Evolutionary conservation across 2,329 filamentous ascomycete species (phyloP).

Genomic region (Paecilomyces fulvus): DNA sequence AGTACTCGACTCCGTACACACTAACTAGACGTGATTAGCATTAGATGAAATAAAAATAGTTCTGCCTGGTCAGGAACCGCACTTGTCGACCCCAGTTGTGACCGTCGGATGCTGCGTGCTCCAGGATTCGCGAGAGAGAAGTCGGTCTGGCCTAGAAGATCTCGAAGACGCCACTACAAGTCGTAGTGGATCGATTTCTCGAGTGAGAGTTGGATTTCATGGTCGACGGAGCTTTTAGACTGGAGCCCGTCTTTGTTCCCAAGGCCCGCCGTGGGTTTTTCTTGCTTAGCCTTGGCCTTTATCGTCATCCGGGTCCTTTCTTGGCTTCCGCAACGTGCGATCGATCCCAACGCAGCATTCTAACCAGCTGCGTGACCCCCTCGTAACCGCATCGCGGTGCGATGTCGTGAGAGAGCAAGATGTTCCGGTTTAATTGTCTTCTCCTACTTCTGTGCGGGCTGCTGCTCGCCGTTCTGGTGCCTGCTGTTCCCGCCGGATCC

Average conservation of each 20-base stretch:
- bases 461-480: slow-evolving; percentile 10
- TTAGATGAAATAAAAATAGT: not conserved
- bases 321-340: not conserved
- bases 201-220: not conserved
- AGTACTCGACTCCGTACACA: too few species aligned
- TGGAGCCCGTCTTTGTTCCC: not conserved
- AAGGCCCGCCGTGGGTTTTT: not conserved
- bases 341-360: not conserved
- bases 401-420: slow-evolving; percentile 5
- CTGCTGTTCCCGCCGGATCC: slow-evolving; percentile 28
- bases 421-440: slow-evolving; percentile 11
- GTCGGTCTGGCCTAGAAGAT: not conserved
- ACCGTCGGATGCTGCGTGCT: not conserved
- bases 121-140: too few species aligned
- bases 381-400: not conserved
- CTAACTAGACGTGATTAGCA: not conserved
- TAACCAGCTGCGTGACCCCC: not conserved
- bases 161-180: not conserved
- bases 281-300: not conserved
- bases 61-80: not conserved
- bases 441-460: slow-evolving; percentile 12
- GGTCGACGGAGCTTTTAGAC: not conserved
- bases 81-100: not conserved
- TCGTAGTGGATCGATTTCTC: not conserved
- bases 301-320: not conserved